phyloP scores from a whole-genome alignment of 768 basidiomycete species.

The Sarcodon aspratus region DNA sequence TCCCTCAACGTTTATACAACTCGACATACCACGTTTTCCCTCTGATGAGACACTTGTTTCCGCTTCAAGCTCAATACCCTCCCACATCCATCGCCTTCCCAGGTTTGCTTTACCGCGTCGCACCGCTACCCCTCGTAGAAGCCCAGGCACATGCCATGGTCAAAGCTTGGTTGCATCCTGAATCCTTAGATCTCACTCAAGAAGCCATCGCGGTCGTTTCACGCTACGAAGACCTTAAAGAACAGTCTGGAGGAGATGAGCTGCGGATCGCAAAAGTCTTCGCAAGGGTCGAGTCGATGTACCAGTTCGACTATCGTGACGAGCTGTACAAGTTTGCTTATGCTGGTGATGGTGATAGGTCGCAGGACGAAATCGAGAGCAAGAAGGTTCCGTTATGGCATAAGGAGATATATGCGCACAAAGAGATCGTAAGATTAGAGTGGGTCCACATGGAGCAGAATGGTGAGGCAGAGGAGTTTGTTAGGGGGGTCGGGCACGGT shows the following conservation, averaged over 20 bases:
- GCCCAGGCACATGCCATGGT: conserved; percentile 60
- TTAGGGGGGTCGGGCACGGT: conserved; percentile 51
- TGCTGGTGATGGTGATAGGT: conserved; percentile 13
- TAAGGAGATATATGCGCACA: conserved; percentile 39
- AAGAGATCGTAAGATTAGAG: conserved; percentile 31
- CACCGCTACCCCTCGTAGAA: conserved; percentile 71
- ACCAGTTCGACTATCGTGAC: conserved; percentile 64
- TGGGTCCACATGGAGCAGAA: conserved; percentile 49
- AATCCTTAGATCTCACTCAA: conserved; percentile 31
- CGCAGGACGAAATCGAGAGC: conserved; percentile 1
- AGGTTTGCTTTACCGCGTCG: conserved; percentile 44
- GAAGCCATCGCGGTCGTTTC: conserved; percentile 39
- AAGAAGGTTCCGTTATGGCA: conserved; percentile 44
- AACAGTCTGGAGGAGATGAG: conserved; percentile 10
- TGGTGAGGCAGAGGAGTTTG: conserved; percentile 50
- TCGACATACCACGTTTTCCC: conserved; percentile 61
- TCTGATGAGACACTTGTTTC: conserved; percentile 60
- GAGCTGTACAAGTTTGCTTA: conserved; percentile 38
- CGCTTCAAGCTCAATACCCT: conserved; percentile 35
- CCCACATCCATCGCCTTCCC: conserved; percentile 51
- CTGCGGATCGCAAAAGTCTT: conserved; percentile 39
- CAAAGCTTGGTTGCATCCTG: conserved; percentile 40
- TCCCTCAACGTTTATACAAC: conserved; percentile 43
- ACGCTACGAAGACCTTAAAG: conserved; percentile 33
- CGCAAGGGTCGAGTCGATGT: conserved; percentile 35